Conservation (phyloP, 2,329 filamentous ascomycete species). For the Orbilia ellipsospora region DNA sequence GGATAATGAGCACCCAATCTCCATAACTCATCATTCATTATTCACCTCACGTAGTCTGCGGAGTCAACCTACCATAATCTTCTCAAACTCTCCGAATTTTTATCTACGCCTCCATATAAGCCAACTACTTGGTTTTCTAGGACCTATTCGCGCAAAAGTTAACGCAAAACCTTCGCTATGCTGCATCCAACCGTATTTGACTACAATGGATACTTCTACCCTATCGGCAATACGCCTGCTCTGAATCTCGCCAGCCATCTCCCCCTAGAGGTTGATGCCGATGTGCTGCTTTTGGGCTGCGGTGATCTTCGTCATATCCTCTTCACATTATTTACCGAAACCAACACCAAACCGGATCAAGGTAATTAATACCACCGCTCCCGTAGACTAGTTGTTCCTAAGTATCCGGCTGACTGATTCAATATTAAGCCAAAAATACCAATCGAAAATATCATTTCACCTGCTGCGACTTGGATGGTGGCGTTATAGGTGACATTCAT, state of each 20-base stretch:
- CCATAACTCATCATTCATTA: too few relatives aligned
- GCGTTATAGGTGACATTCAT: constrained; percentile 57
- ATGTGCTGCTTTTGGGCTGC: constrained; percentile 69
- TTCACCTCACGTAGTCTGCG: too few relatives aligned
- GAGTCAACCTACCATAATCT: too few relatives aligned
- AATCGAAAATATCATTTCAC: constrained; percentile 68
- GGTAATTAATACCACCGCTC: too few relatives aligned
- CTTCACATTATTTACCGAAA: constrained; percentile 63
- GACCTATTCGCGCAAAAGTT: neutral
- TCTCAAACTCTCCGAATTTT: too few relatives aligned
- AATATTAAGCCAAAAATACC: neutral
- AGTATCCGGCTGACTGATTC: too few relatives aligned
- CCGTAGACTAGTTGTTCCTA: too few relatives aligned
- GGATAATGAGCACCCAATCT: too few relatives aligned
- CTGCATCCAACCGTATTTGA: constrained; percentile 50
- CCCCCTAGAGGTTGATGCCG: constrained; percentile 66
- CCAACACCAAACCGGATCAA: neutral
- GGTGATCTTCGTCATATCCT: constrained; percentile 70
- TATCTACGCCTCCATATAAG: too few relatives aligned
- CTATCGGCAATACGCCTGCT: constrained; percentile 67
- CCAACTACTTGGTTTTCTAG: neutral
- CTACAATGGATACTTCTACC: constrained; percentile 61
- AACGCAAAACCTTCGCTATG: constrained; percentile 26
- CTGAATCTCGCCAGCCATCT: constrained; percentile 66
- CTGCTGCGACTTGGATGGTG: constrained; percentile 66